A percentile compares a stretch with the other conserved stretches of the same genome.
Evolutionary conservation across 352 stramenopile species (phyloP).

Genomic region (Aphanomyces cochlioides): DNA sequence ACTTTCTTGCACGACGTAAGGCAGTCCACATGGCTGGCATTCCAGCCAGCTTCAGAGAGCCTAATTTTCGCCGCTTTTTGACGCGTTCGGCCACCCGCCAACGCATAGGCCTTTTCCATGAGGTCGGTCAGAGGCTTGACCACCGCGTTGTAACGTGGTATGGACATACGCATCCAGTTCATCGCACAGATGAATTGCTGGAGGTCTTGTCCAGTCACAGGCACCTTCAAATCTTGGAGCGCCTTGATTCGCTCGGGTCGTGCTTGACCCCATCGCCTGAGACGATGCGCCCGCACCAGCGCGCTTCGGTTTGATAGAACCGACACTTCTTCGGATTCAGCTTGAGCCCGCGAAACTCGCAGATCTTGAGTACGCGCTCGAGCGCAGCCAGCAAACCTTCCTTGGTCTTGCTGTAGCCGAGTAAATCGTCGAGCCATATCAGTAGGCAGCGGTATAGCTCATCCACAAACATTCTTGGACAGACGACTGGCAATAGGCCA

Average conservation of each 20-base stretch:
- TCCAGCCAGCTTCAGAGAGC: neutral
- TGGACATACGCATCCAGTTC: slow-evolving; percentile 13
- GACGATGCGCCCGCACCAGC: slow-evolving; percentile 29
- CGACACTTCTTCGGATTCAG: slow-evolving; percentile 32
- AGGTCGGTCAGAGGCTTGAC: neutral
- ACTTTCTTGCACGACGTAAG: too few species aligned
- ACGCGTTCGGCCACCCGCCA: neutral
- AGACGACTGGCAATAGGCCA: slow-evolving; percentile 23
- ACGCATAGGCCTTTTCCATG: neutral
- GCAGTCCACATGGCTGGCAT: neutral
- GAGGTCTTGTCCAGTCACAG: slow-evolving; percentile 21
- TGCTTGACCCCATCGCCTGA: neutral
- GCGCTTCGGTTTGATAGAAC: slow-evolving; percentile 32
- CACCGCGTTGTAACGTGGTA: neutral
- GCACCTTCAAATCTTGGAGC: slow-evolving; percentile 19
- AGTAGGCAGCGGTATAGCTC: slow-evolving; percentile 32
- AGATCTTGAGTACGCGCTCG: slow-evolving; percentile 31
- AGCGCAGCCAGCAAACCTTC: slow-evolving; percentile 33
- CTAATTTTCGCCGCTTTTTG: neutral
- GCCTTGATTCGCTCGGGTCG: slow-evolving; percentile 17
- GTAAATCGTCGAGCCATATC: slow-evolving; percentile 38
- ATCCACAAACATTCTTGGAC: neutral
- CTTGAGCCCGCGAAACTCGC: slow-evolving; percentile 33
- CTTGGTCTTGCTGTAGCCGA: slow-evolving; percentile 34
- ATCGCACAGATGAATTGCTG: slow-evolving; percentile 18